A percentile compares a stretch with the other conserved stretches of the same genome.
Evolutionary conservation across 139 green algal genomes (phyloP).

Genomic region (Zygnema circumcarinatum): DNA sequence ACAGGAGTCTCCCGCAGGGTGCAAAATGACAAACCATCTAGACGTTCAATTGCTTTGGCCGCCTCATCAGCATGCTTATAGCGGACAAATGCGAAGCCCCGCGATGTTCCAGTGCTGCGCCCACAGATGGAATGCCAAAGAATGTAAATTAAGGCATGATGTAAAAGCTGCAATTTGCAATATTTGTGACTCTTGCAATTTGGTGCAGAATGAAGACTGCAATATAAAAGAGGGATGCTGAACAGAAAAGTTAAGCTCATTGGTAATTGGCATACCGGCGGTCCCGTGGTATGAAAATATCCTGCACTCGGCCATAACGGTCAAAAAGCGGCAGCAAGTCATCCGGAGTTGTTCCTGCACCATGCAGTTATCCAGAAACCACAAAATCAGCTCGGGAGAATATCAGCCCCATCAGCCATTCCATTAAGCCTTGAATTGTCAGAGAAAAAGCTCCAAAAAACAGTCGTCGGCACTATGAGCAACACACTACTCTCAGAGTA

Average conservation of each 20-base stretch:
- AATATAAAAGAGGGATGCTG: no score
- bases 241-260: no score
- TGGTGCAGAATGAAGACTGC: no score
- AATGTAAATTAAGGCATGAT: no score
- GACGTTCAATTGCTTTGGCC: constrained; percentile 50
- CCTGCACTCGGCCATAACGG: constrained; percentile 48
- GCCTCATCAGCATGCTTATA: constrained; percentile 59
- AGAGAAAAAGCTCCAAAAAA: no score
- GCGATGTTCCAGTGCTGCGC: constrained; percentile 44
- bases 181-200: no score
- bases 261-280: constrained; percentile 23
- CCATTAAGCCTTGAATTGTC: no score
- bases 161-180: no score
- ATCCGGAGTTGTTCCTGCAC: constrained; percentile 49
- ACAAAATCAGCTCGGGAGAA: no score
- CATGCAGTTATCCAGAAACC: not conserved
- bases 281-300: constrained; percentile 56
- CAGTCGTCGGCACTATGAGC: not conserved
- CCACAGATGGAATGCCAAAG: not conserved
- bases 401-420: not conserved
- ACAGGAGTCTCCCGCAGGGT: no score
- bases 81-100: constrained; percentile 58
- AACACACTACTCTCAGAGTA: no score
- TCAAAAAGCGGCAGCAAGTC: constrained; percentile 50
- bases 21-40: constrained; percentile 35